Evolutionary conservation across 2,329 filamentous ascomycete species (phyloP).

Genomic region (Beauveria sp.): DNA sequence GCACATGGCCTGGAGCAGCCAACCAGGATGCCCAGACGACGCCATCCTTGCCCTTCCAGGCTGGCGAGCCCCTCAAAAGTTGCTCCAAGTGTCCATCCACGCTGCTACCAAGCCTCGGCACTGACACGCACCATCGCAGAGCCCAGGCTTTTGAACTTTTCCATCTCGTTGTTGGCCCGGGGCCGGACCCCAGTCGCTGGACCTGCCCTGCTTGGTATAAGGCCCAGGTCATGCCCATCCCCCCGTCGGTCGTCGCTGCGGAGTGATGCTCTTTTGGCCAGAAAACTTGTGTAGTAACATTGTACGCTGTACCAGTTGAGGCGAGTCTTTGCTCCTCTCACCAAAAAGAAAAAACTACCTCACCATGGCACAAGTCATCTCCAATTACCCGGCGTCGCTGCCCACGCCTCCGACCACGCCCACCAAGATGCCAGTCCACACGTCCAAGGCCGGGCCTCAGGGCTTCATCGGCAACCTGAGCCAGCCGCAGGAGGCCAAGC

Average conservation of each 20-base stretch:
- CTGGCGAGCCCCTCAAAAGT: not conserved
- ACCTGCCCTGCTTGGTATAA: slow-evolving; percentile 1
- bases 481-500: slow-evolving; percentile 69
- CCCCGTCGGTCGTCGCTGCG: not conserved
- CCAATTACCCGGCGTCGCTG: not conserved
- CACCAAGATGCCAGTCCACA: not conserved
- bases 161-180: not conserved
- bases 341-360: not conserved
- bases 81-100: not conserved
- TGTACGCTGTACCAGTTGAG: not conserved
- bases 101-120: slow-evolving; percentile 10
- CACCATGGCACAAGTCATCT: slow-evolving; percentile 4
- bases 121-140: not conserved
- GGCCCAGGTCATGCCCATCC: not conserved
- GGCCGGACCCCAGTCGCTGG: not conserved
- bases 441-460: slow-evolving; percentile 31
- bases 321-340: not conserved
- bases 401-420: not conserved
- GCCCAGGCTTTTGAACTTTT: not conserved
- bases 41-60: not conserved
- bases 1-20: slow-evolving; percentile 1
- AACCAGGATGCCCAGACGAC: not conserved
- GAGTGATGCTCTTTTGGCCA: slow-evolving; percentile 2
- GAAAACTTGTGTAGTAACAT: not conserved
- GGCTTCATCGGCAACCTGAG: slow-evolving; percentile 76